Evolutionary conservation across 495 filamentous ascomycete species (phyloP).

Genomic region (Penicillium manginii): DNA sequence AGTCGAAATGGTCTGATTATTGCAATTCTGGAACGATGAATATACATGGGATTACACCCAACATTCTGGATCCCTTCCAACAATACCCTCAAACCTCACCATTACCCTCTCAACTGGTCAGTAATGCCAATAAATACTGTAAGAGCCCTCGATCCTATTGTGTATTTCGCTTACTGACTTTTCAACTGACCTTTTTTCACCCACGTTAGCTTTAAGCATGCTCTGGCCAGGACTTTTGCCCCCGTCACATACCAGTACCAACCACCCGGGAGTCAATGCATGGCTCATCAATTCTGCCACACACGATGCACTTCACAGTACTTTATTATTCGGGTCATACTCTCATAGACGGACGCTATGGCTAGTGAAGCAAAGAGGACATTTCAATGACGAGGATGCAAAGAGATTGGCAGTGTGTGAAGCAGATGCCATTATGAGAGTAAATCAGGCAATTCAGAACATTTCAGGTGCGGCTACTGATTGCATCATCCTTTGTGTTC

Average conservation of each 20-base stretch:
- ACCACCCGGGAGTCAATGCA: not conserved
- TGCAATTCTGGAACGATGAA: not conserved
- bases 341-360: slow-evolving; percentile 11
- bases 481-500: slow-evolving; percentile 9
- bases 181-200: not conserved
- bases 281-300: slow-evolving; percentile 6
- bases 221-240: slow-evolving; percentile 2
- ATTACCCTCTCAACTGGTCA: not conserved
- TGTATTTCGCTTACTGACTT: not conserved
- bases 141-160: not conserved
- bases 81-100: not conserved
- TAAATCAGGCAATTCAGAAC: not conserved
- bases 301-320: slow-evolving; percentile 10
- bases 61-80: slow-evolving; percentile 2
- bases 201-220: not conserved
- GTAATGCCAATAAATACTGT: slow-evolving; percentile 2
- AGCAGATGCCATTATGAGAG: slow-evolving; percentile 6
- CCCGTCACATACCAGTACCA: not conserved
- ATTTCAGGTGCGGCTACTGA: not conserved
- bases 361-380: slow-evolving; percentile 6
- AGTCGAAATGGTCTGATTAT: not conserved
- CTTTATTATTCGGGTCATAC: slow-evolving; percentile 11
- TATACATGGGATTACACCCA: not conserved
- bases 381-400: slow-evolving; percentile 11
- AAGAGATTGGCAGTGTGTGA: slow-evolving; percentile 6